phyloP scores from a whole-genome alignment of 306 rosid genomes.

The Albizia julibrissin region DNA sequence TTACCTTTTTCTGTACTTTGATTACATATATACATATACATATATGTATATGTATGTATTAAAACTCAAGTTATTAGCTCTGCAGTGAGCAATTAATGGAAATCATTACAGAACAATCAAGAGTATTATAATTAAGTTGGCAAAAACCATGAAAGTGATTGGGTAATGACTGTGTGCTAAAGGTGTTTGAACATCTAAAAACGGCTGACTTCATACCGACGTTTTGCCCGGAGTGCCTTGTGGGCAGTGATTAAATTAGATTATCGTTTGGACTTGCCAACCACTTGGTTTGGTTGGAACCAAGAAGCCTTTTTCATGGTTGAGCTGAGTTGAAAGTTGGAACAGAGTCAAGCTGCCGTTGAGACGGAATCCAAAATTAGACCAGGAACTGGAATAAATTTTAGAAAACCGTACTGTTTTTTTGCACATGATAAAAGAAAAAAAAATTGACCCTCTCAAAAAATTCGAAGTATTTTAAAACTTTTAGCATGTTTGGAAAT shows the following conservation, averaged over 20 bases:
- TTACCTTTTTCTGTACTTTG: background rate
- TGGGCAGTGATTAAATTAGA: background rate
- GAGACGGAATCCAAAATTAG: too few species aligned
- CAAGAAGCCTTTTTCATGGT: too few species aligned
- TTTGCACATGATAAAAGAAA: too few species aligned
- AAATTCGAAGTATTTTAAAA: too few species aligned
- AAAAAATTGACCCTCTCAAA: too few species aligned
- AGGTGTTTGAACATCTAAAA: background rate
- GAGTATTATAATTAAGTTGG: background rate
- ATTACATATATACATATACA: background rate
- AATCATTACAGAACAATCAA: background rate
- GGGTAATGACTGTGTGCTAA: background rate
- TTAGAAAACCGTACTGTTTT: too few species aligned
- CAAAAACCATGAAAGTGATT: background rate
- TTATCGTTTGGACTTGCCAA: too few species aligned
- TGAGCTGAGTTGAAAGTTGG: too few species aligned
- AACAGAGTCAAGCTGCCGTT: too few species aligned
- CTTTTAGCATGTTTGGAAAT: too few species aligned
- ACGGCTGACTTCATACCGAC: background rate
- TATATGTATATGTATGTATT: too few species aligned
- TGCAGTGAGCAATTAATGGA: background rate
- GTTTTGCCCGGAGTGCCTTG: background rate
- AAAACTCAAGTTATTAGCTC: background rate
- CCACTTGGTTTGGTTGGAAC: background rate
- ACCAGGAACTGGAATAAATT: too few species aligned